These are phyloP conservation scores for Senecio squalidus DNA, from an alignment of 140 eudicot genomes.

Conservation along the genomic window DNA sequence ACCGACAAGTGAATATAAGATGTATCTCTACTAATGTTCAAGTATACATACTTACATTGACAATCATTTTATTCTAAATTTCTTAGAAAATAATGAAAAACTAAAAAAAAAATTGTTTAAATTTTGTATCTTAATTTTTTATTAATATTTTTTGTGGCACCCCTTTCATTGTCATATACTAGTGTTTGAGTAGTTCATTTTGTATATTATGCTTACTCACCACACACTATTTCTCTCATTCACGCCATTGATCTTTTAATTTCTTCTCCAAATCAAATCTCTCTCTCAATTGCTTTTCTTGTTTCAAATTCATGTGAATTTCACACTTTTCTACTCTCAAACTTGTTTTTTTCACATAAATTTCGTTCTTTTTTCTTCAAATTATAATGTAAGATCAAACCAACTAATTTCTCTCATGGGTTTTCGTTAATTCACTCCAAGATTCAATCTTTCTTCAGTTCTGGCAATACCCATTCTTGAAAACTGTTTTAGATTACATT, in stretches of 20 bases:
- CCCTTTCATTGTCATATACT: background rate
- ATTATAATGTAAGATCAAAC: slow-evolving; percentile 39
- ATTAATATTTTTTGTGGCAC: background rate
- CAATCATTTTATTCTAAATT: no score
- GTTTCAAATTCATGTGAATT: slow-evolving; percentile 20
- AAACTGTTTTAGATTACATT: slow-evolving; percentile 24
- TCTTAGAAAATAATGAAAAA: no score
- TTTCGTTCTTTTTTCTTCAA: slow-evolving; percentile 10
- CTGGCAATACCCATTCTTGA: slow-evolving; percentile 28
- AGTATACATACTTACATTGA: no score
- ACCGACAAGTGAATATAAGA: no score
- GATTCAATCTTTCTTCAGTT: slow-evolving; percentile 15
- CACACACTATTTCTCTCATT: slow-evolving; percentile 49
- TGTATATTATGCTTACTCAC: slow-evolving; percentile 47
- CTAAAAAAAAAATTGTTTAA: no score
- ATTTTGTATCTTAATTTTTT: background rate
- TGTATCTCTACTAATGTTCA: no score
- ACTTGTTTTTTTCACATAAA: slow-evolving; percentile 23
- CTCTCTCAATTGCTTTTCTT: slow-evolving; percentile 6
- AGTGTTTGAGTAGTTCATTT: background rate
- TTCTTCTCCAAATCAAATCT: slow-evolving; percentile 16
- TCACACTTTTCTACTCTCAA: slow-evolving; percentile 25
- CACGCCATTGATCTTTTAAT: slow-evolving; percentile 33
- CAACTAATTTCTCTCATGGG: slow-evolving; percentile 36
- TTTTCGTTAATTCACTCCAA: slow-evolving; percentile 38